phyloP scores from a whole-genome alignment of 2,329 filamentous ascomycete species.

The Alternaria solani region DNA sequence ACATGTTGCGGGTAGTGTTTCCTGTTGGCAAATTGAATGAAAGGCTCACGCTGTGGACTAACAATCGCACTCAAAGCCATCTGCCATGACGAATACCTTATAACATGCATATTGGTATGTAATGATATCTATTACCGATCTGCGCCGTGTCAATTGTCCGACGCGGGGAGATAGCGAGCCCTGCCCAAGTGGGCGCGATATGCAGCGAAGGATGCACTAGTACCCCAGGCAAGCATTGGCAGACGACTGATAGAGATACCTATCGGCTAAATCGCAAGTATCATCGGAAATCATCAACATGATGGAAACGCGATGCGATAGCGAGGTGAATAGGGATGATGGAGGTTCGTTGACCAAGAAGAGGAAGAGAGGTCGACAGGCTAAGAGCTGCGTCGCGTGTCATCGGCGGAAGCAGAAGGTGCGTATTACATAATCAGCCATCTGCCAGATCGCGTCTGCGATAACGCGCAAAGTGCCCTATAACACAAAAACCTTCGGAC shows the following conservation, averaged over 20 bases:
- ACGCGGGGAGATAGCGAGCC: not conserved
- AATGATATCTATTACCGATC: not conserved
- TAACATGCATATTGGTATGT: not conserved
- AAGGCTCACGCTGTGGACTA: not conserved
- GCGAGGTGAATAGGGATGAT: not conserved
- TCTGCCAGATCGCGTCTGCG: not conserved
- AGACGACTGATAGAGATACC: not conserved
- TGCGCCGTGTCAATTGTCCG: not conserved
- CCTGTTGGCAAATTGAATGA: not conserved
- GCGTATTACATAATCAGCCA: not conserved
- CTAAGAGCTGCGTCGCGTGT: not conserved
- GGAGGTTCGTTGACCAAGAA: not conserved
- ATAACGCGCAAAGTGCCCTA: not conserved
- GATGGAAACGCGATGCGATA: not conserved
- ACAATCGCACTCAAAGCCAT: not conserved
- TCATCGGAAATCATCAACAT: not conserved
- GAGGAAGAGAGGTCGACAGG: not conserved
- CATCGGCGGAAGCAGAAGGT: not conserved
- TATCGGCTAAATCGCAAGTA: not conserved
- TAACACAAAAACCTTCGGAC: not conserved
- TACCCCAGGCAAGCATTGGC: not conserved
- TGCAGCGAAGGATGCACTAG: not conserved
- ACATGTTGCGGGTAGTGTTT: not conserved
- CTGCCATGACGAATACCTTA: not conserved
- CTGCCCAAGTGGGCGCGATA: not conserved